Percentiles rank a stretch among this genome's conserved stretches.
These are phyloP conservation scores for Arthrocladium fulminans DNA, from an alignment of 2,329 filamentous ascomycete species.

Conservation along the genomic window DNA sequence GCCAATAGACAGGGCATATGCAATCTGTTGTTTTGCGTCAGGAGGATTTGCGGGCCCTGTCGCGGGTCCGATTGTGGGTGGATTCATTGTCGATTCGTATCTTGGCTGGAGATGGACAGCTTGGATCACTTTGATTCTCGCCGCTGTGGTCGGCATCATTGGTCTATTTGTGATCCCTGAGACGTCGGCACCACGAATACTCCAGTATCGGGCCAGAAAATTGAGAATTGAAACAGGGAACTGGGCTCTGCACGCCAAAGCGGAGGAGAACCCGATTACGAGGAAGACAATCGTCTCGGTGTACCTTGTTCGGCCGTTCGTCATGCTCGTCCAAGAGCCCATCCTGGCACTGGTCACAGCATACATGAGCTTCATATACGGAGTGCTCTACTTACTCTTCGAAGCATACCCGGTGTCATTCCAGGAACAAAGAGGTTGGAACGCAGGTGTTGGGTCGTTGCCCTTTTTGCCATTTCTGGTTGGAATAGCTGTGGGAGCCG, in stretches of 20 bases:
- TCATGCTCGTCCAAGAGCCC: slow-evolving; percentile 42
- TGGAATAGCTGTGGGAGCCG: slow-evolving; percentile 27
- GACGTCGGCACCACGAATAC: slow-evolving; percentile 41
- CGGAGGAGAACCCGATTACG: slow-evolving; percentile 36
- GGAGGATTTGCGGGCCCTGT: slow-evolving; percentile 44
- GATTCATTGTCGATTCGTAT: slow-evolving; percentile 40
- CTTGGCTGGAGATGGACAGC: slow-evolving; percentile 51
- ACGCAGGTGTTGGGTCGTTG: slow-evolving; percentile 30
- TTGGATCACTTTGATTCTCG: slow-evolving; percentile 47
- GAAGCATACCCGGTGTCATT: slow-evolving; percentile 36
- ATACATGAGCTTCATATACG: slow-evolving; percentile 34
- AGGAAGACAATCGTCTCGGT: slow-evolving; percentile 33
- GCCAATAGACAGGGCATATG: slow-evolving; percentile 40
- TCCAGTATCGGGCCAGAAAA: slow-evolving; percentile 40
- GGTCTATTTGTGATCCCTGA: slow-evolving; percentile 43
- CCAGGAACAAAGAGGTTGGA: slow-evolving; percentile 31
- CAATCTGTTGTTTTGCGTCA: slow-evolving; percentile 36
- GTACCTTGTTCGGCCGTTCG: slow-evolving; percentile 38
- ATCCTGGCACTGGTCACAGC: slow-evolving; percentile 41
- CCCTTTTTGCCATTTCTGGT: slow-evolving; percentile 31
- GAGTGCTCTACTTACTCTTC: slow-evolving; percentile 29
- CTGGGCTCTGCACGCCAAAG: slow-evolving; percentile 38
- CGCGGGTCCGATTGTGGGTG: slow-evolving; percentile 42
- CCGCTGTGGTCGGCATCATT: slow-evolving; percentile 34
- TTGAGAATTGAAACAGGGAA: slow-evolving; percentile 42